A percentile compares a stretch with the other conserved stretches of the same genome.
These are phyloP conservation scores for Podila epicladia DNA, from an alignment of 192 early-diverging fungal genomes.

Conservation along the genomic window DNA sequence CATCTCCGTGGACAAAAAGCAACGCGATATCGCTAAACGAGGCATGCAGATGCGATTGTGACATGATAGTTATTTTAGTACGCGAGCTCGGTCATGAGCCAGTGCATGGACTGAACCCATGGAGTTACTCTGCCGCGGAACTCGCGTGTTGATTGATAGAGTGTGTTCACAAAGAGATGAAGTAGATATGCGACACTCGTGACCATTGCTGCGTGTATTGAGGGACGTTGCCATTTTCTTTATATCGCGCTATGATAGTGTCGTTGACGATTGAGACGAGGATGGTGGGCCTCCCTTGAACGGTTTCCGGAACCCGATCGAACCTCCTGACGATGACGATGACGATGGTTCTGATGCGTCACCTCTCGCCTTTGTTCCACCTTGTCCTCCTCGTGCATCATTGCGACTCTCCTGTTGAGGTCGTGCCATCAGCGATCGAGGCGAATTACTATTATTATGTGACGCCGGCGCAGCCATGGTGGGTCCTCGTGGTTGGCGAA, in stretches of 20 bases:
- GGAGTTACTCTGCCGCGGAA: too few relatives aligned
- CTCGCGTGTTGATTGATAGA: too few relatives aligned
- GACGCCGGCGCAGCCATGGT: neutral
- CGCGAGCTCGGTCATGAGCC: too few relatives aligned
- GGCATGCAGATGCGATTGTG: too few relatives aligned
- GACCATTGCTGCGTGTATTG: too few relatives aligned
- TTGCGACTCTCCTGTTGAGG: neutral
- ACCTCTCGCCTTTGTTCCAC: neutral
- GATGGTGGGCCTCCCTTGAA: constrained; percentile 6
- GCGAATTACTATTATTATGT: neutral
- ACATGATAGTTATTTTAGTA: too few relatives aligned
- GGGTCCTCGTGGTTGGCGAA: constrained; percentile 44
- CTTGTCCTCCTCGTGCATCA: neutral
- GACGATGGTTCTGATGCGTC: neutral
- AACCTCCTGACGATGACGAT: constrained; percentile 1
- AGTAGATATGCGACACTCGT: too few relatives aligned
- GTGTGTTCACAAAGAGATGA: too few relatives aligned
- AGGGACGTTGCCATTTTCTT: neutral
- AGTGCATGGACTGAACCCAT: too few relatives aligned
- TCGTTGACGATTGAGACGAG: neutral
- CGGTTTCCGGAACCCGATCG: constrained; percentile 22
- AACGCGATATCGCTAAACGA: too few relatives aligned
- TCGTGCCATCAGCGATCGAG: neutral
- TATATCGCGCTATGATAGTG: neutral
- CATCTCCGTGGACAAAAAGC: too few relatives aligned